Conservation (phyloP, 352 stramenopile species). For the Globisporangium paddicum region DNA sequence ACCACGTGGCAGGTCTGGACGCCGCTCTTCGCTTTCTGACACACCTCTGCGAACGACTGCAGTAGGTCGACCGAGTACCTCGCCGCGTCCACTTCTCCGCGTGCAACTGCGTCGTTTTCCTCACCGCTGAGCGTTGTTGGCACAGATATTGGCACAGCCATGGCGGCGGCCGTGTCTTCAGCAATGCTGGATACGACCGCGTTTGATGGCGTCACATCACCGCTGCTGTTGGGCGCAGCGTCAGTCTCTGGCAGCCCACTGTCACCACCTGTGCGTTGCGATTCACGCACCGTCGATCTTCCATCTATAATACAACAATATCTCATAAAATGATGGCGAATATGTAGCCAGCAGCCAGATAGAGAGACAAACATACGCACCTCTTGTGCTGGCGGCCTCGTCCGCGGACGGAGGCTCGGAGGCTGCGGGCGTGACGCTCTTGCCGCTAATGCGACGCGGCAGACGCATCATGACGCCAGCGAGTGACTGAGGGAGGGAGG, state of each 20-base stretch:
- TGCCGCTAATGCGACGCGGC: constrained; percentile 4
- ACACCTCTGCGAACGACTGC: constrained; percentile 61
- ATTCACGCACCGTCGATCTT: background rate
- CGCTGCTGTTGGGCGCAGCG: background rate
- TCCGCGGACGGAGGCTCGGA: background rate
- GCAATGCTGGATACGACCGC: background rate
- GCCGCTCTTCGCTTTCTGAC: constrained; percentile 69
- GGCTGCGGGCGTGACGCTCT: background rate
- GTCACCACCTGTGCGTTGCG: background rate
- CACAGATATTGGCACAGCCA: background rate
- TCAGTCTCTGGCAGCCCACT: background rate
- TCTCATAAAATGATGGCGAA: background rate
- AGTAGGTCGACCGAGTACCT: constrained; percentile 73
- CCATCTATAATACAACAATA: constrained; percentile 1
- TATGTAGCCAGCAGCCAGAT: background rate
- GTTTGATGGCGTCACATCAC: background rate
- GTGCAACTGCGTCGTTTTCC: background rate
- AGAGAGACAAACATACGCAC: background rate
- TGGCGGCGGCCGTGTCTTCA: background rate
- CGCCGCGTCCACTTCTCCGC: background rate
- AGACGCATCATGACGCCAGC: background rate
- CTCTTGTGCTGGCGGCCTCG: background rate
- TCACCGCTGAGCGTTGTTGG: background rate
- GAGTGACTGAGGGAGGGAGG: background rate
- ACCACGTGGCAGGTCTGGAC: constrained; percentile 74